phyloP scores from a whole-genome alignment of 2,329 filamentous ascomycete species.

The Paraconiothyrium sp. region DNA sequence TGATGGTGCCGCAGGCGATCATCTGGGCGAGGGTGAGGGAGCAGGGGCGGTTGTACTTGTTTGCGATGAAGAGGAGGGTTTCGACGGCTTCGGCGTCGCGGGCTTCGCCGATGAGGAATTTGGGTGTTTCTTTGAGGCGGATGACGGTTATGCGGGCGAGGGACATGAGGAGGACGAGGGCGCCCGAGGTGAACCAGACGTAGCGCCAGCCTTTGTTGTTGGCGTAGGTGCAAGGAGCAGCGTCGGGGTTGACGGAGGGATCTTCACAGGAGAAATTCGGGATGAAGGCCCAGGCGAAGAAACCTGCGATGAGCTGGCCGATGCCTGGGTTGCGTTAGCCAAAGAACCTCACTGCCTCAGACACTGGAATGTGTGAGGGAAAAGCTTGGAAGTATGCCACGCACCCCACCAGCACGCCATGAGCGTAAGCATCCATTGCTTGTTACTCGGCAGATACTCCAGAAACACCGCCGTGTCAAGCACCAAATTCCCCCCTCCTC shows the following conservation, averaged over 20 bases:
- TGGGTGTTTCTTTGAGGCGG: conserved; percentile 65
- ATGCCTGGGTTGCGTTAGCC: conserved; percentile 43
- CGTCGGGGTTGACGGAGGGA: conserved; percentile 44
- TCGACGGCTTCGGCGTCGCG: conserved; percentile 62
- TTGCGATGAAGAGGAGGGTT: conserved; percentile 60
- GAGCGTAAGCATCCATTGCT: conserved; percentile 73
- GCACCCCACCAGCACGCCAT: conserved; percentile 66
- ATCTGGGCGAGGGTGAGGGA: conserved; percentile 61
- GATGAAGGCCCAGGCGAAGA: conserved; percentile 65
- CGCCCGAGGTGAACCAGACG: conserved; percentile 63
- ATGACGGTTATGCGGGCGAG: conserved; percentile 64
- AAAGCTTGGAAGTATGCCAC: not conserved
- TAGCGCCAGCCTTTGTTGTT: conserved; percentile 69
- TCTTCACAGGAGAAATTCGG: conserved; percentile 60
- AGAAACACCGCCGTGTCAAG: conserved; percentile 70
- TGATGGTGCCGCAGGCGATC: conserved; percentile 55
- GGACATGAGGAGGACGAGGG: conserved; percentile 64
- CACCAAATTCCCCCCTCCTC: conserved; percentile 70
- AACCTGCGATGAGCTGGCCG: conserved; percentile 61
- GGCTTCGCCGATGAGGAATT: conserved; percentile 64
- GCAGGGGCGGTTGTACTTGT: conserved; percentile 63
- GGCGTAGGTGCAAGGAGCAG: conserved; percentile 57
- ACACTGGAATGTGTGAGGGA: too few relatives aligned
- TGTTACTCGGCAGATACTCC: conserved; percentile 65
- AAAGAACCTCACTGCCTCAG: too few relatives aligned